Base-by-base conservation (phyloP, 2,329 filamentous ascomycete species). In the Aquanectria penicillioides region DNA sequence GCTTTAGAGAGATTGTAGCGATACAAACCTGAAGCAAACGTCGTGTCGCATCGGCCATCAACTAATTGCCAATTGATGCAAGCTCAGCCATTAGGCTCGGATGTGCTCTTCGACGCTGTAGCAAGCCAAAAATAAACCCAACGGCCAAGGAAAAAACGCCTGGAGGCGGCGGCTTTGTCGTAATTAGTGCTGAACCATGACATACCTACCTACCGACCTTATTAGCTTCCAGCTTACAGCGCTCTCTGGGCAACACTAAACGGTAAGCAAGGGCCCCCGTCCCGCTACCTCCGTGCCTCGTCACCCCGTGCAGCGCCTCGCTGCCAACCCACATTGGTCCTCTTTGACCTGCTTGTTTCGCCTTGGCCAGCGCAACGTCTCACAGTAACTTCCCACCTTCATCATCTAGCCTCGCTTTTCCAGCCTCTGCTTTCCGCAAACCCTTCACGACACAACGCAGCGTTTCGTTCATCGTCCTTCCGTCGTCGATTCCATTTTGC, bases 241-340 rank as follows among this genome's bases (percentile, higher is more conserved):
- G 41, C 26, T 46, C 41, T 46, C 41, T 46, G 12, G 41, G 41
- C 20, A 29, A 33, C 49, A 58, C 56, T 47, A 43, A 56, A 37
- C 26, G 44, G 57, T 61, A 44, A 59, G 52, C 41, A 58, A 37
- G 62, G 59, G 38, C 49, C 61, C 56, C 65, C 53, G 50, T 63
- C 40, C 61, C 61, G 61, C 55, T 36, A 25, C 34, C 61, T 61
- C 61, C 61, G 61, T 61, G 66, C 64, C 52, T 72, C 69, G 71
- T 71, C 71, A 73, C 69, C 71, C 69, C 50, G 66, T 62, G 54
- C 69, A 61, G 63, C 64, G 67, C 62, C 64, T 65, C 64, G 20
- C 37, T 59, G 31, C 48, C 52, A 62, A 62, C 65, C 59, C 63
- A 62, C 57, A 60, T 54, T 52, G 25, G 46, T 49, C 44, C 44